Evolutionary conservation across 106 monocot genomes (phyloP), one percentile per base, ranked within the genome.

Genomic region (Hemerocallis citrina): DNA sequence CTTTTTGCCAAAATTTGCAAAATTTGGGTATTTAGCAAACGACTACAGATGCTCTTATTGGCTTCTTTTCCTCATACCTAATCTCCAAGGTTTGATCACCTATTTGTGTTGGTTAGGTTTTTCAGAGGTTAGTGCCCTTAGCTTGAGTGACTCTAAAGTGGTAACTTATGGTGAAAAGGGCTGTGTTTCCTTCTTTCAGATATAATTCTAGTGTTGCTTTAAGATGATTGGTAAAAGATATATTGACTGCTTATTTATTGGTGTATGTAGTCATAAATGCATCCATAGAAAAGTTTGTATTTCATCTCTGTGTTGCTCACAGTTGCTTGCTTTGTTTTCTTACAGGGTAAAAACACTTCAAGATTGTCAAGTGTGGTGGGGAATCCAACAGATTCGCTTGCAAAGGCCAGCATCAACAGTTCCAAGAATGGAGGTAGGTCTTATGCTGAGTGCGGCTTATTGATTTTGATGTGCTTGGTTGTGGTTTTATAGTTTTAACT

Each of bases 301-400:
- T n/a, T n/a, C n/a, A n/a, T n/a, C n/a, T n/a, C n/a, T n/a, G n/a
- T n/a, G n/a, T n/a, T n/a, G n/a, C n/a, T n/a, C n/a, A n/a, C n/a
- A n/a, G n/a, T n/a, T n/a, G 20, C 10, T n/a, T 41, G 25, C 33
- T 33, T 14, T 61, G 17, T 16, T 46, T 11, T 72, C 25, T 29
- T 62, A 41, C 70, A 83, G 83, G 37, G 48, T 15, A 68, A 75
- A 40, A 45, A 34, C 33, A 48, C 42, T 21, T 31, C 45, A 55
- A 62, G 62, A 38, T 17, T 50, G 55, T 27, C 27, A 23, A 36
- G 20, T 33, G 46, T 2, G 0, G 34, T 44, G 19, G 48, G 42
- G 16, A 79, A 79, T 9, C 75, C 79, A 21, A 84, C 84, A 37
- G 84, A 84, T 34, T 24, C 71, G 9, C 74, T 81, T 62, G 60